Evolutionary conservation across 1,284 basidiomycete species (phyloP), one percentile per base, ranked within the genome.

Genomic region (Marasmius sp.): DNA sequence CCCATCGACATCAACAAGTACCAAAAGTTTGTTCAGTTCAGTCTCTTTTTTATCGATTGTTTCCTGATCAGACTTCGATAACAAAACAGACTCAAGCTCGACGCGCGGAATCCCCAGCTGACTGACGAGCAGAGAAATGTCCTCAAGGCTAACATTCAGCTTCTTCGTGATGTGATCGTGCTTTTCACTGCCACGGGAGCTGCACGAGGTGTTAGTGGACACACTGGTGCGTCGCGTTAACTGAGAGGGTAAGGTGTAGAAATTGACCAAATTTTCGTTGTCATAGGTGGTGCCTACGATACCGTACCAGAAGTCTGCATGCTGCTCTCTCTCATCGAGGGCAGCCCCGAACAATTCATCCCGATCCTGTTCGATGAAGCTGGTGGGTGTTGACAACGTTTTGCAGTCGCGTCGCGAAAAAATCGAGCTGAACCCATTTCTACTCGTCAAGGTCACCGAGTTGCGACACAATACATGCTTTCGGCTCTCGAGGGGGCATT

Each of bases 391-490:
- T 27, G 27, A 27, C 2, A 27, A 33, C 22, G 59, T 65, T 49
- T 33, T 27, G 18, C 8, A 27, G n/a, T 12, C 34, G 18, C 22
- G 33, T 38, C 18, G 6, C 34, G 45, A 10, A 37, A 18, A 36
- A 34, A 54, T 53, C 57, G 58, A 36, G 54, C 43, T 37, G 58
- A 53, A 39, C 38, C 6, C 27, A 27, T 5, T 27, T 27, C 27
- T 27, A 27, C 10, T 51, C 1, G 18, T 62, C 59, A 69, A 88
- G 92, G 93, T 43, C 92, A 94, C 71, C 90, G 93, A 71, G 93
- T 94, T 59, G 92, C 92, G 0, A 93, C 92, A 0, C 92, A 94
- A 70, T 94, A 94, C 73, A 80, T 94, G 45, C 81, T 93, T 37
- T 80, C 91, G 48, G 91, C 88, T 0, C 80, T 94, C 9, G 86